Base-by-base conservation (phyloP, 2,329 filamentous ascomycete genomes). In the Fusarium sterilihyphosum region DNA sequence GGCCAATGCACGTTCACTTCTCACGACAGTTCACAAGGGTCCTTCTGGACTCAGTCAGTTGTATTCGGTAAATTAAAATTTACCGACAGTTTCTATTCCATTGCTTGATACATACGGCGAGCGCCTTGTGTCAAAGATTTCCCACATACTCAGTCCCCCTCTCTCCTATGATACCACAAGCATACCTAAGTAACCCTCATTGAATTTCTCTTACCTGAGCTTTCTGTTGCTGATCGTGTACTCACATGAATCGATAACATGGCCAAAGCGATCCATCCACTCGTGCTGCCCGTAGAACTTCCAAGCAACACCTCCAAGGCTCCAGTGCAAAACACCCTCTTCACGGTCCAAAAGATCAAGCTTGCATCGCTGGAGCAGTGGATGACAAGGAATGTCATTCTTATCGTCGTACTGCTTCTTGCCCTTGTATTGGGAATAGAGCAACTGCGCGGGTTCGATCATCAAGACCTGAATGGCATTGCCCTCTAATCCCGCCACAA, bases 31-130 rank as follows among this genome's bases (percentile, higher is more conserved):
- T 47, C 6, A 16, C 8, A 16, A 5, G 6, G 1, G 3, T 22
- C 3, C 1, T 18, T 8, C 3, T 29, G 5, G 4, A 47, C 4
- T 4, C 6, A 22, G 3, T 8, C 8, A 16, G 0, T 22, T 16
- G 9, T 6, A 29, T 22, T 22, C 4, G 3, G 2, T 5, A 16
- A 29, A 29, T 0, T 18, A 22, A 47, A 7, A 1, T 14, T 10
- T 14, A 0, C 8, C 3, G 10, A 4, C 4, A 12, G 12, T n/a
- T 4, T 17, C 3, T 6, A 8, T n/a, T 18, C 8, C 7, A 33
- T 2, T 18, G 4, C 8, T 18, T 18, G 5, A 5, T 9, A 10
- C 2, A 13, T 33, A 5, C 2, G 8, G 3, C 16, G 1, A 33
- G 22, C 20, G 3, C 14, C 16, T 6, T 3, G 3, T 5, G 5